Evolutionary conservation across 495 filamentous ascomycete species (phyloP).

Genomic region (Hypomontagnella monticulosa): DNA sequence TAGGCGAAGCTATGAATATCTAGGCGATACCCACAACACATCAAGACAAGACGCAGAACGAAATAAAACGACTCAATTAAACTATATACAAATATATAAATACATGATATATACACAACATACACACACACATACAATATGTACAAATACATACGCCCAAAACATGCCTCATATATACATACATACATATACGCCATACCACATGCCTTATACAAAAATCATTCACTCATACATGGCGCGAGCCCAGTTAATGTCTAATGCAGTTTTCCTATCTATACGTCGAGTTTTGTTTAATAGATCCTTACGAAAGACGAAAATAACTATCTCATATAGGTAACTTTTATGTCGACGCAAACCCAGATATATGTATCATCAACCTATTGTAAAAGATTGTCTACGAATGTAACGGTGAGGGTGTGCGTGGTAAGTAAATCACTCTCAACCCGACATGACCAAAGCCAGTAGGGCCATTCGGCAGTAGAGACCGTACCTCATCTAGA

Average conservation of each 20-base stretch:
- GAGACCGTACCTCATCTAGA: slow-evolving; percentile 95
- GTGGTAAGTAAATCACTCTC: slow-evolving; percentile 6
- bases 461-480: slow-evolving; percentile 96
- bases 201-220: slow-evolving; percentile 40
- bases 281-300: slow-evolving; percentile 24
- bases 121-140: slow-evolving; percentile 11
- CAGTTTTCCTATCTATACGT: slow-evolving; percentile 45
- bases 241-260: slow-evolving; percentile 45
- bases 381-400: slow-evolving; percentile 22
- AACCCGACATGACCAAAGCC: slow-evolving; percentile 82
- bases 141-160: slow-evolving; percentile 16
- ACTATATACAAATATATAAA: slow-evolving; percentile 27
- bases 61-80: slow-evolving; percentile 2
- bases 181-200: slow-evolving; percentile 34
- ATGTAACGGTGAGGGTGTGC: slow-evolving; percentile 2
- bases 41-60: neutral
- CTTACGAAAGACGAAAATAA: slow-evolving; percentile 20
- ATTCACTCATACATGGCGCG: slow-evolving; percentile 47
- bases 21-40: slow-evolving; percentile 1
- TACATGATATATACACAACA: slow-evolving; percentile 3
- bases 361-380: slow-evolving; percentile 9
- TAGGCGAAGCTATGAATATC: too few relatives aligned
- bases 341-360: slow-evolving; percentile 11
- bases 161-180: slow-evolving; percentile 12
- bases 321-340: slow-evolving; percentile 34